Conservation (phyloP, 2,329 filamentous ascomycete genomes). For the Exophiala spinifera region DNA sequence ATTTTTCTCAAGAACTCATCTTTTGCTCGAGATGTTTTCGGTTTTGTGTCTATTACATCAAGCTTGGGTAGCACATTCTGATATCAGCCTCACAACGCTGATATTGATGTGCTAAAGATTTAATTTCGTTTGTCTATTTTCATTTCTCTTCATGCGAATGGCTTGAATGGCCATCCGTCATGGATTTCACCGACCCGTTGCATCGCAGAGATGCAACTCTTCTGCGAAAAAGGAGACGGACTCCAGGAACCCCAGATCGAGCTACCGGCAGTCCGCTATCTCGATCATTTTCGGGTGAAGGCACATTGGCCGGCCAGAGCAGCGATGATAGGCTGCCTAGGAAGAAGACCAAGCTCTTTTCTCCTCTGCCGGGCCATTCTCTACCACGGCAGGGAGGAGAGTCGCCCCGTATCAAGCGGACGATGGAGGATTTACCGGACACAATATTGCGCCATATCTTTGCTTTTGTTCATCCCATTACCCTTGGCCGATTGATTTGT, state of each 20-base stretch:
- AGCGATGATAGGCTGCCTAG: background rate
- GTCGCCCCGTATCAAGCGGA: background rate
- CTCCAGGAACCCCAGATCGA: conserved; percentile 4
- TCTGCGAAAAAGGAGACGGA: conserved; percentile 12
- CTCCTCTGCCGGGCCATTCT: background rate
- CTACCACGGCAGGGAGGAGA: background rate
- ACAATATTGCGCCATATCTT: conserved; percentile 71
- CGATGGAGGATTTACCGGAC: conserved; percentile 18
- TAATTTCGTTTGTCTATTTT: conserved; percentile 12
- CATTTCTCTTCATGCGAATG: conserved; percentile 12
- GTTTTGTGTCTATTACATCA: conserved; percentile 13
- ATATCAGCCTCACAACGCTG: conserved; percentile 18
- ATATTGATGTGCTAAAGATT: conserved; percentile 13
- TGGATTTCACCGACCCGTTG: conserved; percentile 4
- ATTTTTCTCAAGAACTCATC: conserved; percentile 1
- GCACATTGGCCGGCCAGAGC: background rate
- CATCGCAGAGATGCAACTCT: background rate
- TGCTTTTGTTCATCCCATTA: conserved; percentile 60
- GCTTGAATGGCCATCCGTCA: conserved; percentile 1
- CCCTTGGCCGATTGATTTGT: conserved; percentile 62
- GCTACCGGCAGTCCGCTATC: background rate
- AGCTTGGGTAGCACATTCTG: conserved; percentile 17
- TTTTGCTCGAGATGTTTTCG: conserved; percentile 23
- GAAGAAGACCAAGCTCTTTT: conserved; percentile 11
- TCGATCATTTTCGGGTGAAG: background rate